Evolutionary conservation across 345 rosid species (phyloP), one percentile per base, ranked within the genome.

Genomic region (Passiflora organensis): DNA sequence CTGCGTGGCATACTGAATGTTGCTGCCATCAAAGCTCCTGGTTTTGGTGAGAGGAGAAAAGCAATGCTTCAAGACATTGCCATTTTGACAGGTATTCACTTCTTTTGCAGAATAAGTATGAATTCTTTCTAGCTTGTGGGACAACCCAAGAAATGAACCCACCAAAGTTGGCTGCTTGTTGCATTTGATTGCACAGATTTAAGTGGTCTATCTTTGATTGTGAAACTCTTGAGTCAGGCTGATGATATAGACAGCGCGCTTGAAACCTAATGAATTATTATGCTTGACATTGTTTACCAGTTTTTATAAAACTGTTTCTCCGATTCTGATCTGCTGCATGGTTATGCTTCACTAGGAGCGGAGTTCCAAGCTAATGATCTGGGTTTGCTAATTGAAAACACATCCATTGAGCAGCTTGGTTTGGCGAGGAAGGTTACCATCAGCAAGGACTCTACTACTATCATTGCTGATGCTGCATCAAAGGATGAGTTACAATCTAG

Each of bases 1-100:
- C 76, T 93, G 62, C 80, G 95, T 17, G 99, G 99, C 47, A 82
- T 93, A 23, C 64, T 93, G 22, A 93, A 89, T 57, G 99, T 93
- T 32, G 94, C 89, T 1, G 99, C 97, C 56, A 80, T 93, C 43
- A 89, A 89, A 77, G 96, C 99, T 59, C 99, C 99, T 9, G 79
- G 95, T 58, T 93, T 89, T 63, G 99, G 99, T 56, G 99, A 93
- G 71, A 79, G 99, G 76, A 86, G 99, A 66, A 93, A 93, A 72
- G 95, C 99, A 16, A 47, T 89, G 78, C 99, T 93, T 60, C 95
- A 93, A 53, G 97, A 93, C 59, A 86, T 93, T 24, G 96, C 99
- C 67, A 89, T 89, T 53, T 48, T 93, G 73, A 93, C 99, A 25
- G 96, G 96, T 91, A 68, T 4, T 12, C 24, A 12, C 4, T n/a